These are phyloP conservation scores for Stellera chamaejasme DNA, from an alignment of 345 rosid species.

Conservation along the genomic window DNA sequence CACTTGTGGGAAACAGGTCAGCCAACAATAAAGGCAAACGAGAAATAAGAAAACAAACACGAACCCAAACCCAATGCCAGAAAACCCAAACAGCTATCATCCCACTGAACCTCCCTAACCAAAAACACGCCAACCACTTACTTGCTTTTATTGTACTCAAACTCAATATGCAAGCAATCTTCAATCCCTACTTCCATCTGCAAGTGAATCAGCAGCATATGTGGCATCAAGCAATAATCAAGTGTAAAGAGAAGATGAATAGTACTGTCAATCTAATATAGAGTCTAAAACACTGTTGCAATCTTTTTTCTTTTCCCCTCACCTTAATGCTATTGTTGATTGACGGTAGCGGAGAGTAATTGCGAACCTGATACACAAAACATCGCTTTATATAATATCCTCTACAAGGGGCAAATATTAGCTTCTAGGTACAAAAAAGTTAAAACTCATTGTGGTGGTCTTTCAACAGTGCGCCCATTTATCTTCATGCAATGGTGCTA, in stretches of 20 bases:
- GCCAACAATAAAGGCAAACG: background rate
- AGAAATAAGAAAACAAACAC: conserved; percentile 1
- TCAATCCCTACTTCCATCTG: conserved; percentile 99
- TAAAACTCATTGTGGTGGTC: no score
- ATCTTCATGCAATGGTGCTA: no score
- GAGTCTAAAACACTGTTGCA: no score
- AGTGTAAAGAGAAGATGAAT: background rate
- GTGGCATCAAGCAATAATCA: background rate
- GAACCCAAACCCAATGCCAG: background rate
- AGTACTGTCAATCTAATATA: background rate
- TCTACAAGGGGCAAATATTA: no score
- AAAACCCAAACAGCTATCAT: background rate
- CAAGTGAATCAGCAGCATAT: conserved; percentile 5
- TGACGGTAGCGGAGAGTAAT: conserved; percentile 65
- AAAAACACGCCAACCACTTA: conserved; percentile 22
- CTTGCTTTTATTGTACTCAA: conserved; percentile 99
- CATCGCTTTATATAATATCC: background rate
- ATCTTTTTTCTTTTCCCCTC: conserved; percentile 6
- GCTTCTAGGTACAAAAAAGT: no score
- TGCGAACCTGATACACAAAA: conserved; percentile 59
- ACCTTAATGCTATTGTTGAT: conserved; percentile 96
- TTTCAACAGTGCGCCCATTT: no score
- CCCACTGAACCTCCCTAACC: no score
- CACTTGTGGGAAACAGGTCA: background rate
- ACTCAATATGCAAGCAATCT: conserved; percentile 95